Evolutionary conservation across 2,329 filamentous ascomycete genomes (phyloP).

Genomic region (Fusarium heterosporum): DNA sequence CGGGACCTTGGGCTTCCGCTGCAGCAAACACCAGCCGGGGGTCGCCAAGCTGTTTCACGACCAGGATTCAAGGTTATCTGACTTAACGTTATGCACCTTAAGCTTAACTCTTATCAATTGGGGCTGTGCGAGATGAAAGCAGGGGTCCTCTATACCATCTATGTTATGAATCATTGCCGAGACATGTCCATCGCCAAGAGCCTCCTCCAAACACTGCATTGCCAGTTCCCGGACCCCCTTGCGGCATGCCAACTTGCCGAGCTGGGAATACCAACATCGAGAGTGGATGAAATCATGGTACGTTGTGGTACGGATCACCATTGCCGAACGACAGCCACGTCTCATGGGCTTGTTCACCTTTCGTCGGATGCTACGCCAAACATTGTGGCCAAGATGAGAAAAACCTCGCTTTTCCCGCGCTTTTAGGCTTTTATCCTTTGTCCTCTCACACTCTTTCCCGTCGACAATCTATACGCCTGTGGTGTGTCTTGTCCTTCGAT

Average conservation of each 20-base stretch:
- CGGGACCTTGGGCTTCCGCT: slow-evolving; percentile 32
- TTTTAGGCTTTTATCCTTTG: slow-evolving; percentile 9
- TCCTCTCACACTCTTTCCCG: slow-evolving; percentile 4
- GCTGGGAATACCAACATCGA: neutral
- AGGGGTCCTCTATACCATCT: neutral
- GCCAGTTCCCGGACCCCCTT: slow-evolving; percentile 3
- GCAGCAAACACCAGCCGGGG: slow-evolving; percentile 15
- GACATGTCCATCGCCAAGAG: slow-evolving; percentile 24
- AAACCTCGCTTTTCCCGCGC: slow-evolving; percentile 21
- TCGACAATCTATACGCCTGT: slow-evolving; percentile 17
- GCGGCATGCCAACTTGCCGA: slow-evolving; percentile 19
- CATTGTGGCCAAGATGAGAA: slow-evolving; percentile 27
- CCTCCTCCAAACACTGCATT: slow-evolving; percentile 17
- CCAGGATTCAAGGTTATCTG: slow-evolving; percentile 12
- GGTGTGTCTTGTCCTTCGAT: slow-evolving; percentile 25
- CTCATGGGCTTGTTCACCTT: slow-evolving; percentile 15
- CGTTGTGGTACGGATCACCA: slow-evolving; percentile 10
- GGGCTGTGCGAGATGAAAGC: neutral
- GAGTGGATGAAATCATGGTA: slow-evolving; percentile 21
- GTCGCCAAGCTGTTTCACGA: slow-evolving; percentile 20
- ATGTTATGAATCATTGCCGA: slow-evolving; percentile 16
- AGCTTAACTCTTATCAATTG: slow-evolving; percentile 20
- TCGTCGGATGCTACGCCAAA: slow-evolving; percentile 12
- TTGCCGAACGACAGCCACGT: slow-evolving; percentile 25
- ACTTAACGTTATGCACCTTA: slow-evolving; percentile 24